Base-by-base conservation (phyloP, 768 basidiomycete genomes). In the Naganishia vaughanmartiniae region DNA sequence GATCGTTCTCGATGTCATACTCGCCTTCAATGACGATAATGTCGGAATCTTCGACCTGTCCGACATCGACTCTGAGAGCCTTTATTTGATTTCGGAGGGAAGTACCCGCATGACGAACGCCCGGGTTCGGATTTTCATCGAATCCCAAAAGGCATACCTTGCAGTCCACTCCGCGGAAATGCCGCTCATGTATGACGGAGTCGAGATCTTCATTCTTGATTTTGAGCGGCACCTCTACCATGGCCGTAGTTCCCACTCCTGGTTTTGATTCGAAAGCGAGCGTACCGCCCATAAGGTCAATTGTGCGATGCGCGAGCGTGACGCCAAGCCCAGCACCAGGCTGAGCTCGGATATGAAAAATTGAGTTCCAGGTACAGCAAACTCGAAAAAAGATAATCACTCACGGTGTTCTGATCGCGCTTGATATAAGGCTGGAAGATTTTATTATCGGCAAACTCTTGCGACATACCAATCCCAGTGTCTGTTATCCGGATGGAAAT, bases 271-370 rank as follows among this genome's bases (percentile, higher is more conserved):
- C 70, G 42, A 80, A 77, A 6, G 76, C 75, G 6, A 80, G 45
- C 51, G 74, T 77, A 2, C 79, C 79, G n/a, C 78, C 79, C 14
- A 80, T 74, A 4, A 80, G 65, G 33, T 80, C 77, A 28, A 80
- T 75, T 75, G 78, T 78, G 3, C 79, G 67, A 31, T 78, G 75
- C 19, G 78, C 77, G 4, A 80, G 71, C 54, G 74, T 73, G 3
- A 80, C 65, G 45, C 77, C 77, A 7, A 80, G 72, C 21, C 79
- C 79, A 15, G 76, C 75, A 19, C 78, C 79, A 17, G 78, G 70
- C 55, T 67, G 33, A 48, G 5, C 4, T 51, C 53, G 26, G 3
- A 51, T 6, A 34, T 28, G 4, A 12, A 15, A 51, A 5, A 19
- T 28, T n/a, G 21, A 12, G 1, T 21, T 39, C n/a, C 26, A 1